These are phyloP conservation scores for Euryodendron excelsum DNA, from an alignment of 148 eudicot genomes.

Conservation along the genomic window DNA sequence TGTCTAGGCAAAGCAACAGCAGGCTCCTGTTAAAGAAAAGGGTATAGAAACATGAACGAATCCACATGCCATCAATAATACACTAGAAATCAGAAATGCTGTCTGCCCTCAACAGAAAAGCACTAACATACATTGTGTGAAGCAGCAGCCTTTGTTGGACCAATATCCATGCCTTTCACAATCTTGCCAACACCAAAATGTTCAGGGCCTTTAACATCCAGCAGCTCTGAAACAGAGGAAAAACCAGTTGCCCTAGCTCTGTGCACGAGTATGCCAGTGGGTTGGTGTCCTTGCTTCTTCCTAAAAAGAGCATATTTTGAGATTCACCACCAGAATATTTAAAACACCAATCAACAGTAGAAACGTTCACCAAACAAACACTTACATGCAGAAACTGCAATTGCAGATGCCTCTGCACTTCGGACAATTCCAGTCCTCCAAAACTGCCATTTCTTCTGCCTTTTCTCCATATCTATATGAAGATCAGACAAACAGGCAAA, in stretches of 20 bases:
- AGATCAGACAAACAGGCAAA: conserved; percentile 2
- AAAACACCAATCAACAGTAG: background rate
- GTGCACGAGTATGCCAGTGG: conserved; percentile 71
- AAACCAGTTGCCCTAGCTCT: conserved; percentile 85
- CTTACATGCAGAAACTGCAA: conserved; percentile 89
- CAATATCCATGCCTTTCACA: conserved; percentile 20
- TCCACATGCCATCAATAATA: background rate
- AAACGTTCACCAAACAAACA: background rate
- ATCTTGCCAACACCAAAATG: conserved; percentile 24
- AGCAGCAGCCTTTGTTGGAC: conserved; percentile 26
- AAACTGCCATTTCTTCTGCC: conserved; percentile 55
- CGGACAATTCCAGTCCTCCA: conserved; percentile 78
- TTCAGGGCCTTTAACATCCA: conserved; percentile 47
- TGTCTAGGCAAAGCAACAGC: conserved; percentile 39
- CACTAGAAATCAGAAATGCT: background rate
- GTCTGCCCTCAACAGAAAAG: background rate
- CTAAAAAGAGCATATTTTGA: conserved; percentile 29
- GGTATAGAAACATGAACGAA: background rate
- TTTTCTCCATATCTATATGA: conserved; percentile 76
- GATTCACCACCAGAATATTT: conserved; percentile 4
- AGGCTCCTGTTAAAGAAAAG: conserved; percentile 34
- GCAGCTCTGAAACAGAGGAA: conserved; percentile 80
- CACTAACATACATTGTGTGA: conserved; percentile 27
- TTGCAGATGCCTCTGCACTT: conserved; percentile 88
- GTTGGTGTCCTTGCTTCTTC: conserved; percentile 77